phyloP scores from a whole-genome alignment of 352 stramenopile genomes.

The Blastocystis hominis region DNA sequence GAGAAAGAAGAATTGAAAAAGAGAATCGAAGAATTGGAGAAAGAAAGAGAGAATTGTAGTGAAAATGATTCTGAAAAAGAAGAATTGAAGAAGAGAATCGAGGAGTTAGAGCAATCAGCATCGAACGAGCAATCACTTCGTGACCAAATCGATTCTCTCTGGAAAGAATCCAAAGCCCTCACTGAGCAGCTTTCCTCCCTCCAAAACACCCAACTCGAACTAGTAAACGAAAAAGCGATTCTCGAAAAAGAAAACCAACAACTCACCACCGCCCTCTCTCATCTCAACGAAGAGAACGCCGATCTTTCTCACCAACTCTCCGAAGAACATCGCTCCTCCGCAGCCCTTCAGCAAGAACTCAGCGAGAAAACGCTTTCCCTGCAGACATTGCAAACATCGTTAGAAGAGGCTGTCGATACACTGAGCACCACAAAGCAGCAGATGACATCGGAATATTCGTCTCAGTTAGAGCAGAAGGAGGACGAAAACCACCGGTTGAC shows the following conservation, averaged over 20 bases:
- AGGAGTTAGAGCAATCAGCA: neutral
- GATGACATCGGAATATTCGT: neutral
- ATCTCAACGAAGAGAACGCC: constrained; percentile 40
- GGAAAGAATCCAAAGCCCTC: neutral
- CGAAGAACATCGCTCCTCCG: neutral
- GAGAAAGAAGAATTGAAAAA: constrained; percentile 8
- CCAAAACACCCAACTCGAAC: neutral
- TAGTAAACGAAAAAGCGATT: neutral
- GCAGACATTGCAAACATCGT: neutral
- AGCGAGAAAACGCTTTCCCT: neutral
- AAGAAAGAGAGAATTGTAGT: neutral
- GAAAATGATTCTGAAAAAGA: neutral
- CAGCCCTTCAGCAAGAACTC: neutral
- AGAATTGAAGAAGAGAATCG: neutral
- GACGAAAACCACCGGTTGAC: constrained; percentile 25
- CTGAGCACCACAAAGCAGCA: neutral
- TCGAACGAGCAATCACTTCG: neutral
- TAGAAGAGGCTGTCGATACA: neutral
- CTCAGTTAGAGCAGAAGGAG: constrained; percentile 24
- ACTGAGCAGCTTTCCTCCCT: neutral
- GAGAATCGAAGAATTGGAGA: neutral
- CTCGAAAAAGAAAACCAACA: constrained; percentile 13
- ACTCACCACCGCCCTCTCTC: neutral
- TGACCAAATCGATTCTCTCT: neutral
- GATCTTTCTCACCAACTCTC: neutral